phyloP scores from a whole-genome alignment of 1,284 basidiomycete genomes.

The Vanrija pseudolonga region DNA sequence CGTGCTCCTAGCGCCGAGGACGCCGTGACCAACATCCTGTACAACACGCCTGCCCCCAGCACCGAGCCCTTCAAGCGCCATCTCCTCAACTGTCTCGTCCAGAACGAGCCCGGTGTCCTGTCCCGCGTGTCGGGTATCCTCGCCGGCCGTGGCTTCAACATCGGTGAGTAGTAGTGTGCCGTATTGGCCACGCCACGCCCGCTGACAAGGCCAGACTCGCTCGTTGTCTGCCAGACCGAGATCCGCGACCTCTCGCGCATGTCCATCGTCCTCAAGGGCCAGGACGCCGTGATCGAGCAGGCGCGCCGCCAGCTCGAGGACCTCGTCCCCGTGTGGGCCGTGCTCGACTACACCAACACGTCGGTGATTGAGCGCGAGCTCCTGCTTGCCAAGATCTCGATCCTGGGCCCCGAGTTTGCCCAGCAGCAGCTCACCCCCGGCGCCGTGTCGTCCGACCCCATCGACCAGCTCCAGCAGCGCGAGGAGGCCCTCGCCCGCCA shows the following conservation, averaged over 20 bases:
- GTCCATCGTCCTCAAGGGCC: slow-evolving; percentile 95
- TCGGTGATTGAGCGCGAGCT: slow-evolving; percentile 82
- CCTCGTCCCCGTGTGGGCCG: slow-evolving; percentile 94
- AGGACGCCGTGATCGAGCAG: slow-evolving; percentile 97
- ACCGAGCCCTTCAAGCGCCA: slow-evolving; percentile 96
- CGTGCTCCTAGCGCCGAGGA: slow-evolving; percentile 70
- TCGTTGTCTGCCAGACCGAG: slow-evolving; percentile 98
- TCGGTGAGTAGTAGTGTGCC: slow-evolving; percentile 52
- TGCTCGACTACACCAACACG: slow-evolving; percentile 91
- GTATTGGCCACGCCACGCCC: no score
- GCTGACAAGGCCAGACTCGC: slow-evolving; percentile 63
- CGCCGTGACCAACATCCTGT: slow-evolving; percentile 90
- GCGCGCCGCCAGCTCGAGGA: slow-evolving; percentile 90
- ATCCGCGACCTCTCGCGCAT: slow-evolving; percentile 95
- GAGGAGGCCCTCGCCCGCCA: slow-evolving; percentile 20
- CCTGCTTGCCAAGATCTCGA: slow-evolving; percentile 86
- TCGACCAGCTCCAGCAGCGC: slow-evolving; percentile 18
- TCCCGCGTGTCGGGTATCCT: slow-evolving; percentile 97
- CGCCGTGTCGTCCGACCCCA: slow-evolving; percentile 51
- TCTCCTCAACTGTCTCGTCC: slow-evolving; percentile 95
- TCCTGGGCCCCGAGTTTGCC: slow-evolving; percentile 95
- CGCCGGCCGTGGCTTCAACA: slow-evolving; percentile 97
- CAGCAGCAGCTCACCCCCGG: slow-evolving; percentile 81
- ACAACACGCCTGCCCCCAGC: slow-evolving; percentile 91
- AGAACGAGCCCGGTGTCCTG: slow-evolving; percentile 98